Evolutionary conservation across 306 rosid species (phyloP), one percentile per base, ranked within the genome.

Genomic region (Neltuma alba): DNA sequence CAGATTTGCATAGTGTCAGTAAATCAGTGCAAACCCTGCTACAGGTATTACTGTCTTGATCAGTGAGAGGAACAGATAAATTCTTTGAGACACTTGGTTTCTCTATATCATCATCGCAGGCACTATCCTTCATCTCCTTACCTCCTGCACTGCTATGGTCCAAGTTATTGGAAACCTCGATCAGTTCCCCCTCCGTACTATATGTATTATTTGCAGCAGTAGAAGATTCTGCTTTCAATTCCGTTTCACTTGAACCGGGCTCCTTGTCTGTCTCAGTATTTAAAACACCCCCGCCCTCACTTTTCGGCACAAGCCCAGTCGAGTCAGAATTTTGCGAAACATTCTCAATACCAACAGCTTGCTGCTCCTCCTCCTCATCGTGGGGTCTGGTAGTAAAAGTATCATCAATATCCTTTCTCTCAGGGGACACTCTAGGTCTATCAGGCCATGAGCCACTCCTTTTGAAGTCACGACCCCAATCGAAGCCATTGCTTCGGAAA

Each of bases 381-480:
- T 84, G 83, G 74, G n/a, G 85, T 72, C 82, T 84, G 69, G 80
- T 84, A n/a, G n/a, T n/a, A 82, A 72, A 70, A 75, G 83, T 38
- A 75, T 87, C 87, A 70, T 50, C 87, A 63, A 73, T 85, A 67
- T 78, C 88, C 70, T 84, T 92, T 30, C 61, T 20, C 23, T 89
- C 93, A 6, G 83, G 47, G 8, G 86, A 77, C 42, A 64, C 89
- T 70, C 89, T 62, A 55, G 52, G 70, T 33, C 91, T 92, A 80
- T 89, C 97, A 25, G 89, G 71, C 85, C 91, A 94, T 0, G 96
- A 91, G 37, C 82, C 89, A 71, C 82, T 86, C 82, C 96, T 89
- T 69, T 86, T 85, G 69, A 80, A 89, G 0, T 92, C 94, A 62
- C 90, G 86, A 57, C 89, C 87, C 92, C 92, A 89, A 73, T 90